A percentile compares a stretch with the other conserved stretches of the same genome.
Evolutionary conservation across 1,139 yeast genomes (phyloP).

Genomic region (Nakaseomyces nivariensis): DNA sequence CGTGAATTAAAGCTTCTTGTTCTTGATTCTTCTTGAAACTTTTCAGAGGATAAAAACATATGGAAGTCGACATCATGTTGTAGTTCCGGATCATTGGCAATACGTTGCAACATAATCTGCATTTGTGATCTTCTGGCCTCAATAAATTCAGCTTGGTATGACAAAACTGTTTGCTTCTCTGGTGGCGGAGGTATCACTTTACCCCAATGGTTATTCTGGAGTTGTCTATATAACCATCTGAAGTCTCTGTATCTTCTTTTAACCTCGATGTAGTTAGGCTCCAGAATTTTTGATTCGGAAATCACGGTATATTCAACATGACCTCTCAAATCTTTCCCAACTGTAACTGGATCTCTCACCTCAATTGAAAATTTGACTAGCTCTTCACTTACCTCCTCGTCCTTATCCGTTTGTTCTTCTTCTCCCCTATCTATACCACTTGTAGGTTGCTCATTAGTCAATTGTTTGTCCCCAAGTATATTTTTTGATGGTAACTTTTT

Average conservation of each 20-base stretch:
- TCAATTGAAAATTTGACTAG: slow-evolving; percentile 43
- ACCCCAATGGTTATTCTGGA: slow-evolving; percentile 83
- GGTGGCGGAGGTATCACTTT: slow-evolving; percentile 95
- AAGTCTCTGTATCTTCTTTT: slow-evolving; percentile 77
- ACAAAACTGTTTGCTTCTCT: slow-evolving; percentile 83
- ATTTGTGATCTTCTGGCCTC: slow-evolving; percentile 80
- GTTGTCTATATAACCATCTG: slow-evolving; percentile 79
- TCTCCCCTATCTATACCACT: neutral
- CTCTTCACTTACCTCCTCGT: neutral
- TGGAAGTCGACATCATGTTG: slow-evolving; percentile 67
- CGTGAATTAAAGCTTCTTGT: slow-evolving; percentile 52
- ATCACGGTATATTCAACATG: slow-evolving; percentile 81
- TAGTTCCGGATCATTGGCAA: slow-evolving; percentile 45
- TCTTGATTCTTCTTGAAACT: slow-evolving; percentile 56
- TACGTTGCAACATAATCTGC: slow-evolving; percentile 75
- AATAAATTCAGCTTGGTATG: slow-evolving; percentile 78
- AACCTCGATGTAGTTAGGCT: slow-evolving; percentile 39
- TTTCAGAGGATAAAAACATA: slow-evolving; percentile 65
- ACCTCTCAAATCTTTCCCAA: slow-evolving; percentile 81
- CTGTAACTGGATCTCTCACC: slow-evolving; percentile 86
- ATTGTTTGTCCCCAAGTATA: neutral
- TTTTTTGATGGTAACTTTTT: neutral
- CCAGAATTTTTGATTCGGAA: slow-evolving; percentile 37
- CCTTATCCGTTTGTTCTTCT: slow-evolving; percentile 1
- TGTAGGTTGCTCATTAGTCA: neutral